Conservation (phyloP, 73 alveolate species). For the Paramecium sonneborni region DNA sequence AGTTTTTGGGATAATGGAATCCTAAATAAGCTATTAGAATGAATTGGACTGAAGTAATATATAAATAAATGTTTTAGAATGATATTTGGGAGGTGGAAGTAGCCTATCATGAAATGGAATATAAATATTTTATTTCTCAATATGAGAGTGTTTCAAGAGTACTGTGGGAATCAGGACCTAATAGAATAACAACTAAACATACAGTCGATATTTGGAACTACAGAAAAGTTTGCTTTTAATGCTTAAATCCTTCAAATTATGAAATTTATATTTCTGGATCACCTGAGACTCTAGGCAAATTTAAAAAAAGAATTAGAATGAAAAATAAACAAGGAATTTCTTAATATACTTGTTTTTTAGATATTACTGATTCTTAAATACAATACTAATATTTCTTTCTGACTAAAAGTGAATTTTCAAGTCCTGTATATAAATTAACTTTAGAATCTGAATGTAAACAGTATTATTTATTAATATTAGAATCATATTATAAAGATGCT, state of each 20-base stretch:
- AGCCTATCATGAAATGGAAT: neutral
- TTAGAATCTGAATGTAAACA: neutral
- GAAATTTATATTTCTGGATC: slow-evolving; percentile 6
- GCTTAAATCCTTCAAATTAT: neutral
- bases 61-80: neutral
- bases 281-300: neutral
- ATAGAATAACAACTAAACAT: neutral
- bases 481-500: slow-evolving; percentile 20
- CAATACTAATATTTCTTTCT: neutral
- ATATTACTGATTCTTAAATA: neutral
- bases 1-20: slow-evolving; percentile 33
- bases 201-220: neutral
- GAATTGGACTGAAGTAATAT: slow-evolving; percentile 7
- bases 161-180: slow-evolving; percentile 12
- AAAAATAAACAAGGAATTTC: slow-evolving; percentile 13
- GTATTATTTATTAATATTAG: neutral
- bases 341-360: neutral
- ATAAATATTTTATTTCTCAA: neutral
- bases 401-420: neutral
- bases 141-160: neutral
- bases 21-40: neutral
- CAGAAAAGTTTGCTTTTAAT: neutral
- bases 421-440: neutral
- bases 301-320: neutral
- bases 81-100: slow-evolving; percentile 31